These are phyloP conservation scores for Pyropia haitanensis DNA, from an alignment of 23 red algal genomes.

Conservation along the genomic window DNA sequence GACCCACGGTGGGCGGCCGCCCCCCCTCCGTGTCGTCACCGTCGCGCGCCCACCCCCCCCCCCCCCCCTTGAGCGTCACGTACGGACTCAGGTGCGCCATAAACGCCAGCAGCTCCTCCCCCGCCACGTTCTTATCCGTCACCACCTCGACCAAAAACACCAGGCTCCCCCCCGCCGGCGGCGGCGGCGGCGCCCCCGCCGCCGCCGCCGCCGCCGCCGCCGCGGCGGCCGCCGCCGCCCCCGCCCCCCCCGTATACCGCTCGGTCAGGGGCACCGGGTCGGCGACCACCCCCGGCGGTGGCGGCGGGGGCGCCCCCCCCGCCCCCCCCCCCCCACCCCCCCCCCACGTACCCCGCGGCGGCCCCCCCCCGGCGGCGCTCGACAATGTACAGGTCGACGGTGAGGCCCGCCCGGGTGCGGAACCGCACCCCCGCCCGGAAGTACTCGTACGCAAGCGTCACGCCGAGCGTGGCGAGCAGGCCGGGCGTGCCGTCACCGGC, in stretches of 20 bases:
- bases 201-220: neutral
- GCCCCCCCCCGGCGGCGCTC: constrained; percentile 14
- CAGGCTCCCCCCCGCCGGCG: no score
- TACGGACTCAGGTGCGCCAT: constrained; percentile 23
- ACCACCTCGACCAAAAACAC: constrained; percentile 17
- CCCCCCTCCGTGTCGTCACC: no score
- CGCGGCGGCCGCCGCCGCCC: constrained; percentile 3
- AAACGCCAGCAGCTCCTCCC: constrained; percentile 25
- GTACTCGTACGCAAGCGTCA: constrained; percentile 27
- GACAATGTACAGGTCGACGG: constrained; percentile 23
- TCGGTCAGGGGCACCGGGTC: constrained; percentile 4
- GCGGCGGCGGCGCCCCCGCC: no score
- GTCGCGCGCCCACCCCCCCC: no score
- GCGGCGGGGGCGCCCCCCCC: no score
- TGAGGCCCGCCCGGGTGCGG: constrained; percentile 22
- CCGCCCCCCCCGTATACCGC: constrained; percentile 1
- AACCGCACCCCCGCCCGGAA: constrained; percentile 21
- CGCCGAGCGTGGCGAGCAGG: constrained; percentile 17
- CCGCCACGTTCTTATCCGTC: constrained; percentile 11
- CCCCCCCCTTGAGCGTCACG: constrained; percentile 1
- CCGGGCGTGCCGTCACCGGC: constrained; percentile 1
- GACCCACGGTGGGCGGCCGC: no score
- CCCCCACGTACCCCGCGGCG: constrained; percentile 5
- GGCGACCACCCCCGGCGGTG: no score
- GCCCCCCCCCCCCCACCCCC: neutral